A percentile compares a stretch with the other conserved stretches of the same genome.
Conservation (phyloP, 768 basidiomycete genomes). For the Lactarius pseudohatsudake region DNA sequence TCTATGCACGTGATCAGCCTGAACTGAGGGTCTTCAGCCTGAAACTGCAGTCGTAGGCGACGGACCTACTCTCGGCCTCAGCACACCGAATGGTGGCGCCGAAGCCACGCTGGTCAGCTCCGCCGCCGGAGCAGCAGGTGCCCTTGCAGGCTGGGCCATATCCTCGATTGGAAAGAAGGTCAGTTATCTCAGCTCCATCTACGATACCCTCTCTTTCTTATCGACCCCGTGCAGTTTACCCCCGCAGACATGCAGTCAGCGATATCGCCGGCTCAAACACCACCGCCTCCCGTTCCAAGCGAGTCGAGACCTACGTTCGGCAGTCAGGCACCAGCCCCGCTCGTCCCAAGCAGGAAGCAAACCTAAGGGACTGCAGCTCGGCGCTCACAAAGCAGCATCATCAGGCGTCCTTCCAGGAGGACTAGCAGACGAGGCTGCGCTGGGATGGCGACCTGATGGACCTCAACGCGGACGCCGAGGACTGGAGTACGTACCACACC, state of each 20-base stretch:
- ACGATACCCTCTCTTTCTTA: background rate
- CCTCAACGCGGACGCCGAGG: slow-evolving; percentile 87
- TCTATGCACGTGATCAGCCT: slow-evolving; percentile 15
- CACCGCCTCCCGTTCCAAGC: slow-evolving; percentile 24
- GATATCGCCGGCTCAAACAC: slow-evolving; percentile 6
- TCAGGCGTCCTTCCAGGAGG: slow-evolving; percentile 49
- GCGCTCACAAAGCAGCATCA: slow-evolving; percentile 48
- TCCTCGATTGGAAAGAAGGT: slow-evolving; percentile 86
- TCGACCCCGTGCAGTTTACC: slow-evolving; percentile 11
- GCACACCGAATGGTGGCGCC: slow-evolving; percentile 29
- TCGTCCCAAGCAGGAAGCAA: slow-evolving; percentile 37
- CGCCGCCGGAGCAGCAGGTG: slow-evolving; percentile 89
- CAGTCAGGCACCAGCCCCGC: slow-evolving; percentile 6
- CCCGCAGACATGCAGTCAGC: slow-evolving; percentile 11
- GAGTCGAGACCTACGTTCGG: slow-evolving; percentile 14
- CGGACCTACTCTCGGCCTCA: slow-evolving; percentile 29
- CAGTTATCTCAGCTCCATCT: slow-evolving; percentile 15
- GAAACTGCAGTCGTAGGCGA: slow-evolving; percentile 45
- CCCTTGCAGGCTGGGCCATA: slow-evolving; percentile 95
- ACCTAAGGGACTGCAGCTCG: slow-evolving; percentile 68
- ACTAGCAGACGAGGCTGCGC: slow-evolving; percentile 57
- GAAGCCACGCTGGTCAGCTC: slow-evolving; percentile 68
- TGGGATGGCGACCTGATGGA: slow-evolving; percentile 81
- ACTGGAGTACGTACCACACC: slow-evolving; percentile 75
- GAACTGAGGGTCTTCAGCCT: slow-evolving; percentile 42